Percentiles rank a stretch among this genome's conserved stretches.
These are phyloP conservation scores for Clonostachys sp. DNA, from an alignment of 2,329 filamentous ascomycete species.

Conservation along the genomic window DNA sequence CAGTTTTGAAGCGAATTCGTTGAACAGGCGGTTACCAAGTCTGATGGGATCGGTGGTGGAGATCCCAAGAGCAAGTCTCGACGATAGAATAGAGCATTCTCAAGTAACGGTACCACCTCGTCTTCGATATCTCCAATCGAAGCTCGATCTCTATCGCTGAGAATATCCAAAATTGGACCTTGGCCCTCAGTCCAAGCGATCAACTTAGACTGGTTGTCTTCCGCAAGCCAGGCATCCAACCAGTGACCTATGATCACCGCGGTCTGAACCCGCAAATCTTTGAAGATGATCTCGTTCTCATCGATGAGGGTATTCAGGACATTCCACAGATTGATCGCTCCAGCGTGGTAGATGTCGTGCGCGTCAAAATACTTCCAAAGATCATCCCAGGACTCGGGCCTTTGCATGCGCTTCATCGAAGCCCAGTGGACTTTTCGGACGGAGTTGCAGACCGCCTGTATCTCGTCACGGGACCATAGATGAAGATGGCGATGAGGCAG, in stretches of 20 bases:
- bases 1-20: no score
- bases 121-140: slow-evolving; percentile 18
- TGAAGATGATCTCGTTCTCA: slow-evolving; percentile 24
- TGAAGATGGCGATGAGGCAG: slow-evolving; percentile 17
- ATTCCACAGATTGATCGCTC: slow-evolving; percentile 43
- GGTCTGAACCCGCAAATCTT: background rate
- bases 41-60: background rate
- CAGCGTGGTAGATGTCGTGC: slow-evolving; percentile 38
- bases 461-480: slow-evolving; percentile 32
- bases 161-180: slow-evolving; percentile 16
- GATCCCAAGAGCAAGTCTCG: slow-evolving; percentile 6
- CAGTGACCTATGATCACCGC: slow-evolving; percentile 24
- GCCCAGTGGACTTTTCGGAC: slow-evolving; percentile 27
- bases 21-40: no score
- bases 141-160: slow-evolving; percentile 7
- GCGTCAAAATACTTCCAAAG: slow-evolving; percentile 44
- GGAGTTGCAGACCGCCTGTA: slow-evolving; percentile 31
- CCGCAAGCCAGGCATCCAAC: slow-evolving; percentile 27
- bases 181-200: slow-evolving; percentile 16
- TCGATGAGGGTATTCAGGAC: slow-evolving; percentile 32
- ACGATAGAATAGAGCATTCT: slow-evolving; percentile 23
- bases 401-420: slow-evolving; percentile 23
- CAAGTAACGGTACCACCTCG: slow-evolving; percentile 19
- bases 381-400: slow-evolving; percentile 27
- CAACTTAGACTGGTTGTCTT: slow-evolving; percentile 22